Percentiles rank a stretch among this genome's conserved stretches.
Evolutionary conservation across 1,284 basidiomycete species (phyloP).

Genomic region (Sanguinoderma infundibulare): DNA sequence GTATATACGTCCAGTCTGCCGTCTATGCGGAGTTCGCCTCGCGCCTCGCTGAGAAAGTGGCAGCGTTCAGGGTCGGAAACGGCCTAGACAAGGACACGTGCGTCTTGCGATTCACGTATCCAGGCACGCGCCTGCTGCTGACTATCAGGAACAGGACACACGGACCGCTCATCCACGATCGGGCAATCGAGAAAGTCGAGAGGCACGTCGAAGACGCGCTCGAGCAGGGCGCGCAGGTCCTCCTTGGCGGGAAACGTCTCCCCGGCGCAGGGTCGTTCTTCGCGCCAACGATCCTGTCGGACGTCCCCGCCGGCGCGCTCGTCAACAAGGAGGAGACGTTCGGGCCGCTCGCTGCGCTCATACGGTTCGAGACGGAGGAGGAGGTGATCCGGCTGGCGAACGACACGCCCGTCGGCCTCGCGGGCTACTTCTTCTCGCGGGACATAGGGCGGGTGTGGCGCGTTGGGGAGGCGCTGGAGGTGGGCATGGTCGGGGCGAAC

Average conservation of each 20-base stretch:
- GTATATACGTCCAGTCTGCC: constrained; percentile 85
- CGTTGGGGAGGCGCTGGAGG: constrained; percentile 96
- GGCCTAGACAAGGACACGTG: constrained; percentile 84
- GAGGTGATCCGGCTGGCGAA: constrained; percentile 91
- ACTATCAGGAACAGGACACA: constrained; percentile 64
- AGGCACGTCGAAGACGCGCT: constrained; percentile 89
- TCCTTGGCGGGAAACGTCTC: constrained; percentile 83
- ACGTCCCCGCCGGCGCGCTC: constrained; percentile 74
- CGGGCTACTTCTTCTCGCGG: constrained; percentile 92
- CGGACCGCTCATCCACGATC: constrained; percentile 91
- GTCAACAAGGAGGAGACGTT: constrained; percentile 87
- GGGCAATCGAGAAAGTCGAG: constrained; percentile 87
- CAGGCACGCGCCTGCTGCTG: not conserved
- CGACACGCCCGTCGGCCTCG: constrained; percentile 83
- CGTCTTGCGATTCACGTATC: constrained; percentile 36
- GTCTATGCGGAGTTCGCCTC: constrained; percentile 89
- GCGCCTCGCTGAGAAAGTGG: constrained; percentile 81
- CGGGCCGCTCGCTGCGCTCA: constrained; percentile 80
- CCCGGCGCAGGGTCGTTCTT: constrained; percentile 73
- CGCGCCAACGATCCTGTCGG: constrained; percentile 87
- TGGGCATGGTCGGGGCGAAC: constrained; percentile 95
- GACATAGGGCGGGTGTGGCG: constrained; percentile 93
- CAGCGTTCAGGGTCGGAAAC: constrained; percentile 90
- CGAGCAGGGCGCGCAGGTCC: constrained; percentile 81
- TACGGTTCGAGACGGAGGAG: constrained; percentile 91